Conservation (phyloP, 2,329 filamentous ascomycete genomes). For the Emydomyces testavorans region DNA sequence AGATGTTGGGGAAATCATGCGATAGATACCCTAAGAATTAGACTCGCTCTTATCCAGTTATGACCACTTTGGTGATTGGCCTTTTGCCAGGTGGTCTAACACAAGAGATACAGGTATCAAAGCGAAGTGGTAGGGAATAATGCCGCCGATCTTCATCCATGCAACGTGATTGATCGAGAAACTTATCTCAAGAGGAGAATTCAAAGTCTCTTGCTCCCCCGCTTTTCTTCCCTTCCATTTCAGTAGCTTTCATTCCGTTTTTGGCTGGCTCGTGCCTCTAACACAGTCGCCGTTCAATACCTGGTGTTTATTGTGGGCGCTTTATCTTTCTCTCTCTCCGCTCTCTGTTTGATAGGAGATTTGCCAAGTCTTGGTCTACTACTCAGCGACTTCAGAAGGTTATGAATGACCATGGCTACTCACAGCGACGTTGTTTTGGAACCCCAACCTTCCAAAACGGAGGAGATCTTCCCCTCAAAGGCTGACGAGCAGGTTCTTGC, state of each 20-base stretch:
- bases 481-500: neutral
- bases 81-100: too few species aligned
- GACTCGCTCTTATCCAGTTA: too few species aligned
- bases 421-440: neutral
- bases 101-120: too few species aligned
- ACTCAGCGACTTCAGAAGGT: neutral
- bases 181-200: neutral
- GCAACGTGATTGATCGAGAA: neutral
- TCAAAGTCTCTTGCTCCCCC: neutral
- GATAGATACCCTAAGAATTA: too few species aligned
- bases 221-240: neutral
- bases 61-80: too few species aligned
- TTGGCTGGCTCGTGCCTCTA: too few species aligned
- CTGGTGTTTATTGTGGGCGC: too few species aligned
- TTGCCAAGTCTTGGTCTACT: neutral
- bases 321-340: neutral
- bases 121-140: too few species aligned
- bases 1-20: too few species aligned
- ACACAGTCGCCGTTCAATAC: too few species aligned
- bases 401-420: neutral
- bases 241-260: too few species aligned
- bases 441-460: neutral
- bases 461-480: neutral
- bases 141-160: neutral
- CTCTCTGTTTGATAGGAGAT: neutral